phyloP scores from a whole-genome alignment of 2,329 filamentous ascomycete species.

The Aureobasidium sp. region DNA sequence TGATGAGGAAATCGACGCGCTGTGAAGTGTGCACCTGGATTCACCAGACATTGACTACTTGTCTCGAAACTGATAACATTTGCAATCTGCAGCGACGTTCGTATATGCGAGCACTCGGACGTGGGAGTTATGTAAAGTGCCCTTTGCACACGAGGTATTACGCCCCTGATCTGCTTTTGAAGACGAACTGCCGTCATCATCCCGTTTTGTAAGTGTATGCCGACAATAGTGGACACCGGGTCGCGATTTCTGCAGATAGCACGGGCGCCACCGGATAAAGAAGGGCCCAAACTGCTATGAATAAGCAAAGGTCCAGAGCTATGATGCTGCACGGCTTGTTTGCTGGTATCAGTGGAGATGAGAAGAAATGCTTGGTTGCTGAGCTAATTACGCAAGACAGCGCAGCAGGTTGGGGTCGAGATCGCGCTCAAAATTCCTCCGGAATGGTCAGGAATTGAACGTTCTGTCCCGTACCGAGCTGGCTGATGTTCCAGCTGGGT shows the following conservation, averaged over 20 bases:
- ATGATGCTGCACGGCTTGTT: neutral
- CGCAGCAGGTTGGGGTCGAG: neutral
- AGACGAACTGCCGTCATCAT: neutral
- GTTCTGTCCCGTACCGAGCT: neutral
- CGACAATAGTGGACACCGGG: neutral
- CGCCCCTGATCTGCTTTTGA: neutral
- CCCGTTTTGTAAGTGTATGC: neutral
- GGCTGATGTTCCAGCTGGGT: neutral
- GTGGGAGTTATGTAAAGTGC: too few relatives aligned
- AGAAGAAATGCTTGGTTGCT: neutral
- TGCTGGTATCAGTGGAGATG: neutral
- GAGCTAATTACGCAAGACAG: neutral
- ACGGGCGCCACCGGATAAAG: neutral
- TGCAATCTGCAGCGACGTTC: too few relatives aligned
- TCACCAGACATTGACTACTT: too few relatives aligned
- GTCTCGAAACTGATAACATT: too few relatives aligned
- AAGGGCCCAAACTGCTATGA: too few relatives aligned
- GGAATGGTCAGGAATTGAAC: conserved; percentile 8
- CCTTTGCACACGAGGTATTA: neutral
- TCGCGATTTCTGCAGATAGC: neutral
- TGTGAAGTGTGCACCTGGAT: too few relatives aligned
- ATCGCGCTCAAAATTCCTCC: neutral
- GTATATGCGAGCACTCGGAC: too few relatives aligned
- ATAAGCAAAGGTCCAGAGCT: neutral
- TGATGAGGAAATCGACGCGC: too few relatives aligned